Evolutionary conservation across 2,329 filamentous ascomycete species (phyloP), one percentile per base, ranked within the genome.

Genomic region (Fusarium chuoi): DNA sequence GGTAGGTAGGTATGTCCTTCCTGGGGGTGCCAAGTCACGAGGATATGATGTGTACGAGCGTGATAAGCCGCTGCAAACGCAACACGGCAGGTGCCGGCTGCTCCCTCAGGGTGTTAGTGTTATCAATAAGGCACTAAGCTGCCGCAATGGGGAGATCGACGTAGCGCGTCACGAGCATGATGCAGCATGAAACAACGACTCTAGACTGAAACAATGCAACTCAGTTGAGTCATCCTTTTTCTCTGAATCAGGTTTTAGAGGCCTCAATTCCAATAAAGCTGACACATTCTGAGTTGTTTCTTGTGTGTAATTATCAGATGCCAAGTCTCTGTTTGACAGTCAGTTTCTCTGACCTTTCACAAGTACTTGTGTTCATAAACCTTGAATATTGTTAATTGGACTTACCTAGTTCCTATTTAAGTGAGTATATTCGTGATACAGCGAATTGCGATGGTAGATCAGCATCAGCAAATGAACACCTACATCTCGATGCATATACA

Each of bases 21-120:
- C 41, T 7, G 6, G 38, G 61, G 62, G 60, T 69, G 65, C 55
- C 70, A 77, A 77, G 76, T 78, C 76, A 78, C 76, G 76, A 75
- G 76, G 76, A 71, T 74, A 74, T 75, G 76, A 78, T 77, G 76
- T 78, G 76, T 68, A 73, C 72, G 73, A 70, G 68, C 66, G 75
- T 78, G 75, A 78, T 78, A 78, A 78, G 77, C 72, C 65, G 71
- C 61, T 48, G 62, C 35, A 62, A 33, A 59, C 17, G 44, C 33
- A 51, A 48, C 49, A 59, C 69, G 74, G 75, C 63, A 78, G 66
- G 75, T 70, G 67, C 67, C 74, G 71, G 30, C 55, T 52, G 64
- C 54, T 65, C 54, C 65, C 65, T 66, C 62, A 73, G 75, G 46
- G 51, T 42, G 58, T 45, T 42, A 20, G 45, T 30, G 44, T 67